phyloP scores from a whole-genome alignment of 1,284 basidiomycete species.

The Rhizoctonia solani region DNA sequence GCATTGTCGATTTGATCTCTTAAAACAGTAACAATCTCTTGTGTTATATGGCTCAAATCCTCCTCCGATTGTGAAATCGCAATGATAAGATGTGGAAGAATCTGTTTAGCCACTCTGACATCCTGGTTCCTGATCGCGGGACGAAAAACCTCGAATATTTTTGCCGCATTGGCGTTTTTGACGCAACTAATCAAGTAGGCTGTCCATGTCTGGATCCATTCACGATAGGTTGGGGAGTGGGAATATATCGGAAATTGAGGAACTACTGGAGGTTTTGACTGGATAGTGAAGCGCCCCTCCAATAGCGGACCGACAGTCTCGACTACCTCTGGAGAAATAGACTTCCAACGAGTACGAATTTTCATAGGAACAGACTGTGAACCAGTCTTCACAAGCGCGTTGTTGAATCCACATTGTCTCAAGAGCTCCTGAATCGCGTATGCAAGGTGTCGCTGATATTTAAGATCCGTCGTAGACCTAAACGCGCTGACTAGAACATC shows the following conservation, averaged over 20 bases:
- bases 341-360: constrained; percentile 75
- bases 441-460: constrained; percentile 87
- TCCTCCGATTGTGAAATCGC: constrained; percentile 75
- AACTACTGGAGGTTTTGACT: constrained; percentile 45
- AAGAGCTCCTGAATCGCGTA: constrained; percentile 94
- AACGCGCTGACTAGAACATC: constrained; percentile 92
- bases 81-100: constrained; percentile 91
- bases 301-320: constrained; percentile 91
- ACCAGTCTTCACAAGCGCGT: constrained; percentile 62
- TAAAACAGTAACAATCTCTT: constrained; percentile 82
- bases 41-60: constrained; percentile 67
- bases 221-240: constrained; percentile 78
- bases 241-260: constrained; percentile 75
- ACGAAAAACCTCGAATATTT: constrained; percentile 81
- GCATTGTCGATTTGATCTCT: constrained; percentile 79
- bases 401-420: constrained; percentile 84
- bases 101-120: constrained; percentile 84
- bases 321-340: constrained; percentile 79
- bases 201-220: constrained; percentile 95
- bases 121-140: constrained; percentile 86
- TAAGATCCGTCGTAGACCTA: constrained; percentile 90
- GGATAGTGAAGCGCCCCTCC: constrained; percentile 66
- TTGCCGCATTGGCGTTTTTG: constrained; percentile 59
- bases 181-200: constrained; percentile 76
- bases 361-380: constrained; percentile 62